Base-by-base conservation (phyloP, 148 eudicot species). In the Bassia scoparia region DNA sequence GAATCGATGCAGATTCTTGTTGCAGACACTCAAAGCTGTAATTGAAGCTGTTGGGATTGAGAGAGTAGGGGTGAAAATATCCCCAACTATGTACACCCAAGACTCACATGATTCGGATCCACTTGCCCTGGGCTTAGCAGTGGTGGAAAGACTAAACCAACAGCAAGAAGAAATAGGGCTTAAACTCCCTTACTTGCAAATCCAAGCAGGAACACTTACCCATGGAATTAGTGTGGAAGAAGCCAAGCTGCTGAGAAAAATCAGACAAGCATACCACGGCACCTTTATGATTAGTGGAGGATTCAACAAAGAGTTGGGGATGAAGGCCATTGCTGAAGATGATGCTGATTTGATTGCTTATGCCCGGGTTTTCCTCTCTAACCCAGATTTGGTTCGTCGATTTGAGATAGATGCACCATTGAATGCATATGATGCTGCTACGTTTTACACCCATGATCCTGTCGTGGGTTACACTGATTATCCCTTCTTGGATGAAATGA, bases 71-170 rank as follows among this genome's bases (percentile, higher is more conserved):
- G 75, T 94, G 34, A 85, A 88, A 72, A 84, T 89, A 50, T 91
- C 96, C 14, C 97, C 93, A 0, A 92, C 96, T 26, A 72, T 88
- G 18, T 86, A 88, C 52, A 85, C 85, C 71, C 87, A 89, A 1
- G 93, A 89, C 27, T 89, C 90, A 13, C 79, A 73, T 29, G 95
- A 93, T 75, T 86, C 97, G 1, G 86, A 91, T 73, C 98, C 97
- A 24, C 83, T 82, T 56, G 83, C 75, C 38, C 83, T 93, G 9
- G 98, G 98, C 31, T 80, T 93, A 17, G 95, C 86, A 16, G 87
- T 89, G 27, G 85, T 90, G 8, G 84, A 81, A 63, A 75, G 84
- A 44, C 85, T 90, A 73, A 90, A 90, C 68, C 74, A 77, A 61
- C 67, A 85, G 69, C 97, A 90, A 60, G 46, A 63, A 21, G 77